phyloP scores from a whole-genome alignment of 805 yeast species.

The Candida xiaguanensis region DNA sequence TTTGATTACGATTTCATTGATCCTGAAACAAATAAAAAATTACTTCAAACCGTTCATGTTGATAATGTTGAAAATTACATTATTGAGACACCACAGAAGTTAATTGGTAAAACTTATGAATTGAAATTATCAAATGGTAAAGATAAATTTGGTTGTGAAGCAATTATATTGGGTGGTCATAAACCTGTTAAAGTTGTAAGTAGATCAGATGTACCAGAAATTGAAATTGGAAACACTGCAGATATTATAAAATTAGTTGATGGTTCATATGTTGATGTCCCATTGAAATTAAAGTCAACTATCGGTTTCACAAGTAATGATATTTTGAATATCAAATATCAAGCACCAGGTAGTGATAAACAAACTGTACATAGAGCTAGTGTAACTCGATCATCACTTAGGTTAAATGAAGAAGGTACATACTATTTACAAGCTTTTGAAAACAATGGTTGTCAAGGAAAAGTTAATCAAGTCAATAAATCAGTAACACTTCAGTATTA shows the following conservation, averaged over 20 bases:
- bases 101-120: conserved; percentile 69
- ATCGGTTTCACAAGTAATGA: conserved; percentile 27
- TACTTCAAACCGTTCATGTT: conserved; percentile 26
- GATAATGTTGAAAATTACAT: conserved; percentile 28
- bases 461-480: conserved; percentile 17
- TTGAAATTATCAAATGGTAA: conserved; percentile 59
- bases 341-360: conserved; percentile 1
- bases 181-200: conserved; percentile 58
- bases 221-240: conserved; percentile 24
- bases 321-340: conserved; percentile 27
- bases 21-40: conserved; percentile 19
- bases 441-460: conserved; percentile 47
- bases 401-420: conserved; percentile 38
- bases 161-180: conserved; percentile 53
- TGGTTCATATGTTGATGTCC: conserved; percentile 57
- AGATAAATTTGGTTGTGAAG: conserved; percentile 78
- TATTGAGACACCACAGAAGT: conserved; percentile 54
- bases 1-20: conserved; percentile 68
- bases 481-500: conserved; percentile 20
- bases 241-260: conserved; percentile 47
- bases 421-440: conserved; percentile 37
- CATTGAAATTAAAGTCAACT: conserved; percentile 40
- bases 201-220: conserved; percentile 61
- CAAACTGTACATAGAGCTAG: background rate
- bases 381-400: conserved; percentile 10